These are phyloP conservation scores for Beta lomatogona DNA, from an alignment of 179 eudicot genomes.

Conservation along the genomic window DNA sequence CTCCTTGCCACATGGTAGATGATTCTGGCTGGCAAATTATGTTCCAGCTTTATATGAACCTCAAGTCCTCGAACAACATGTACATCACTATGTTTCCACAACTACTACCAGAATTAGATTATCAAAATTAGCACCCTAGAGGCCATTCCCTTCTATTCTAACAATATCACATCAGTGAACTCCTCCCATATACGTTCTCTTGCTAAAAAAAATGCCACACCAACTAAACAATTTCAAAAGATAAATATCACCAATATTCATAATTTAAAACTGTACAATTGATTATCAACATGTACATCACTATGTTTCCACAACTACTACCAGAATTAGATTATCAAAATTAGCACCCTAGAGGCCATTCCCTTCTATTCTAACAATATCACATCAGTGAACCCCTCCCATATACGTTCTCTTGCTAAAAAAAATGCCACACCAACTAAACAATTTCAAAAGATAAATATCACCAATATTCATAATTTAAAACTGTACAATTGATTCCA, in stretches of 20 bases:
- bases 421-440: neutral
- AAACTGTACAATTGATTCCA: neutral
- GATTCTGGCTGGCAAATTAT: neutral
- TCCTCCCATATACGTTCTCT: neutral
- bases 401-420: neutral
- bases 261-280: neutral
- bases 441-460: neutral
- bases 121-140: neutral
- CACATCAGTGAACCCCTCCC: neutral
- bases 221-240: neutral
- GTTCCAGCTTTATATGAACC: neutral
- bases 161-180: neutral
- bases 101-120: neutral
- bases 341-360: neutral
- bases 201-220: neutral
- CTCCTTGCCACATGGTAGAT: neutral
- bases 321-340: neutral
- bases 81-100: neutral
- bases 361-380: neutral
- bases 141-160: neutral
- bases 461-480: neutral
- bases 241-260: neutral
- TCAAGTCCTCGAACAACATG: too few species aligned
- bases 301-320: neutral
- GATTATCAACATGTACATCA: too few species aligned